Evolutionary conservation across 805 yeast genomes (phyloP).

Genomic region (Nakazawaea wickerhamii): DNA sequence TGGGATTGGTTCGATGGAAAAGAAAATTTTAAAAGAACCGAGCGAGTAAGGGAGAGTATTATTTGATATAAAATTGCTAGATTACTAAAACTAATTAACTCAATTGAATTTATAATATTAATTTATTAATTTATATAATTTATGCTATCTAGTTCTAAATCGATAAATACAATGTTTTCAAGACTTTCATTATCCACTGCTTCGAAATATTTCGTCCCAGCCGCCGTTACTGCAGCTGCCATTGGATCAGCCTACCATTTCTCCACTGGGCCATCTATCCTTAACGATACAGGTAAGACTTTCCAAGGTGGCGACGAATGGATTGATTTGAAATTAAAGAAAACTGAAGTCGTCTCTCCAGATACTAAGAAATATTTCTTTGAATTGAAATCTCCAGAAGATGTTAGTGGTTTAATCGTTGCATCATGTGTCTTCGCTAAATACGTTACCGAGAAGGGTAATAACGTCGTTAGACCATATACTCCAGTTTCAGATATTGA

Average conservation of each 20-base stretch:
- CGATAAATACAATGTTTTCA: constrained; percentile 7
- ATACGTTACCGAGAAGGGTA: constrained; percentile 77
- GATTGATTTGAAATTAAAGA: constrained; percentile 59
- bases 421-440: constrained; percentile 83
- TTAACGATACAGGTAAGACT: constrained; percentile 37
- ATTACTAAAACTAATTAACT: background rate
- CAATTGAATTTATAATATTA: too few relatives aligned
- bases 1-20: background rate
- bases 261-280: constrained; percentile 24
- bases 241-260: constrained; percentile 32
- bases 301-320: constrained; percentile 64
- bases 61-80: background rate
- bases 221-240: constrained; percentile 42
- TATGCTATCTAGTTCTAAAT: background rate
- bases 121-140: too few relatives aligned
- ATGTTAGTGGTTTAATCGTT: constrained; percentile 67
- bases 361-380: constrained; percentile 70
- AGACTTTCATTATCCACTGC: constrained; percentile 1
- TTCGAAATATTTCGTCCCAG: constrained; percentile 11
- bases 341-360: constrained; percentile 43
- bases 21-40: background rate
- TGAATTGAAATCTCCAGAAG: constrained; percentile 60
- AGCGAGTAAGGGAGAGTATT: too few relatives aligned
- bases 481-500: constrained; percentile 79
- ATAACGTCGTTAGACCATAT: constrained; percentile 79